Evolutionary conservation across 805 yeast genomes (phyloP).

Genomic region (Candida yuanshanica): DNA sequence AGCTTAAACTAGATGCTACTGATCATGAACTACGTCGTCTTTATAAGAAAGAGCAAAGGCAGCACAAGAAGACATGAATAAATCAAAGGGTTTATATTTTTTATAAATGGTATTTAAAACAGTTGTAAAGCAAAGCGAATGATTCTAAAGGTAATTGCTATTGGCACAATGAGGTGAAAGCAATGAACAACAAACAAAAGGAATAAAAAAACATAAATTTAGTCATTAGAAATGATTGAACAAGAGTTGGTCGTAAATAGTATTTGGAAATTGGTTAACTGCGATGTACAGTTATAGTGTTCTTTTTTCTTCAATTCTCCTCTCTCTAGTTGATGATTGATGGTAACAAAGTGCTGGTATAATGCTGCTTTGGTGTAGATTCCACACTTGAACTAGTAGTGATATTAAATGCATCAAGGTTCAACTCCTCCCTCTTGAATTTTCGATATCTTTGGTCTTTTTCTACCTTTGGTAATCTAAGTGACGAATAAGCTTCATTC

Average conservation of each 20-base stretch:
- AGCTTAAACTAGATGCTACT: neutral
- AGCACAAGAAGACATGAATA: neutral
- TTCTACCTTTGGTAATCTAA: slow-evolving; percentile 15
- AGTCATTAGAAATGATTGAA: too few relatives aligned
- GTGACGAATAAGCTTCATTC: slow-evolving; percentile 13
- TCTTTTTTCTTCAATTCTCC: too few relatives aligned
- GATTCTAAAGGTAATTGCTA: too few relatives aligned
- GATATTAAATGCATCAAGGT: slow-evolving; percentile 2
- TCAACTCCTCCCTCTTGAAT: neutral
- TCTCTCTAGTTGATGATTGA: slow-evolving; percentile 3
- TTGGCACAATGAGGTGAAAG: too few relatives aligned
- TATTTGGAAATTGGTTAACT: neutral
- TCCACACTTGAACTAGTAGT: slow-evolving; percentile 2
- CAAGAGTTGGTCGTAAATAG: neutral
- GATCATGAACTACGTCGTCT: neutral
- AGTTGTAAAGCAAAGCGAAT: too few relatives aligned
- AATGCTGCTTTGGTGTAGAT: slow-evolving; percentile 11
- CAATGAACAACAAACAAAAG: too few relatives aligned
- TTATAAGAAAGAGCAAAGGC: neutral
- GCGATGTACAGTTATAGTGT: too few relatives aligned
- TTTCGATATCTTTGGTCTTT: slow-evolving; percentile 6
- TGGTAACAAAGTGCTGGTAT: slow-evolving; percentile 7
- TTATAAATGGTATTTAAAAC: too few relatives aligned
- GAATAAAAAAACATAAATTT: too few relatives aligned
- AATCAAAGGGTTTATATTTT: too few relatives aligned